Evolutionary conservation across 345 rosid genomes (phyloP).

Genomic region (Lepidium didymum): DNA sequence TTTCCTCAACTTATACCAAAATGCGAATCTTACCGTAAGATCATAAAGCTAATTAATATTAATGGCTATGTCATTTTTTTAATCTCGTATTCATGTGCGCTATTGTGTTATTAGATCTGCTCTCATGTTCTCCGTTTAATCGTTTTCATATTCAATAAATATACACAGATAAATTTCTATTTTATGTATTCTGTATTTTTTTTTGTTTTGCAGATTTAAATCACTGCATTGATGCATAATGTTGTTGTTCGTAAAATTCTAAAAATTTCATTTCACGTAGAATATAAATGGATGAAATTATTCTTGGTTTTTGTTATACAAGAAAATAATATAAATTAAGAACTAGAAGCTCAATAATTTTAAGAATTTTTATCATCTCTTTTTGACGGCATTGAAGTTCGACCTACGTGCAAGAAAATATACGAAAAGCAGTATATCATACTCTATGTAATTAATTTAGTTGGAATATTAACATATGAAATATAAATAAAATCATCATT

Average conservation of each 20-base stretch:
- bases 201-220: neutral
- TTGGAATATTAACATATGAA: neutral
- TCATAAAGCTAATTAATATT: neutral
- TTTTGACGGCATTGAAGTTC: constrained; percentile 1
- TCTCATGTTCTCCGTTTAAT: neutral
- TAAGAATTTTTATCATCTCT: neutral
- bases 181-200: no score
- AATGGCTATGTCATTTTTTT: neutral
- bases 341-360: neutral
- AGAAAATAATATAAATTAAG: neutral
- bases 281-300: neutral
- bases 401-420: constrained; percentile 3
- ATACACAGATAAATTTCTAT: neutral
- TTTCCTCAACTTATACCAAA: constrained; percentile 6
- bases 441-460: constrained; percentile 1
- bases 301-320: neutral
- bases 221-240: neutral
- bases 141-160: neutral
- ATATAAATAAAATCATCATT: neutral
- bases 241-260: neutral
- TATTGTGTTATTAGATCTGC: constrained; percentile 8
- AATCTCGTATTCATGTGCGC: constrained; percentile 13
- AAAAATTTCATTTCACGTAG: neutral
- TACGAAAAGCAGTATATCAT: neutral
- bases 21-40: constrained; percentile 12